phyloP scores from a whole-genome alignment of 2,329 filamentous ascomycete genomes.

The Talaromyces sp. region DNA sequence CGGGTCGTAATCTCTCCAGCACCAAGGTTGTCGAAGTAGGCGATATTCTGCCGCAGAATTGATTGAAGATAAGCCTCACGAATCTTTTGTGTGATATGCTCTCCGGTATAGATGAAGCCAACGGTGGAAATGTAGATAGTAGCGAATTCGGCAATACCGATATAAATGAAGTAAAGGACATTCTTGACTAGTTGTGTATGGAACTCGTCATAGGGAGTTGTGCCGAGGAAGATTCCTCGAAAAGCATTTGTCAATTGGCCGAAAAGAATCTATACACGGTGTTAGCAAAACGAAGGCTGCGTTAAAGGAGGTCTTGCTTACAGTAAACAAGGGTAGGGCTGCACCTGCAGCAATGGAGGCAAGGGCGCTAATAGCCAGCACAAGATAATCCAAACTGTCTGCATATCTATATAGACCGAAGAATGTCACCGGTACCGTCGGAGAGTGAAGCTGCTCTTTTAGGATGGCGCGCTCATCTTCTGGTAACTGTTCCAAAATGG shows the following conservation, averaged over 20 bases:
- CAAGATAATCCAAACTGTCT: slow-evolving; percentile 58
- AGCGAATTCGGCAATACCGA: slow-evolving; percentile 53
- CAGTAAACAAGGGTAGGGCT: slow-evolving; percentile 73
- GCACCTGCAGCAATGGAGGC: slow-evolving; percentile 69
- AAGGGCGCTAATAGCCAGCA: slow-evolving; percentile 59
- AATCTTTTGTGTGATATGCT: slow-evolving; percentile 54
- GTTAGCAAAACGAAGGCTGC: not conserved
- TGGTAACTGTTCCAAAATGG: slow-evolving; percentile 60
- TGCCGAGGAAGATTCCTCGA: slow-evolving; percentile 55
- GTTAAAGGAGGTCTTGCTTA: slow-evolving; percentile 28
- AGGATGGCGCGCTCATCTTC: slow-evolving; percentile 63
- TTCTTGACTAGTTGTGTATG: not conserved
- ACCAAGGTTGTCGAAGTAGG: slow-evolving; percentile 36
- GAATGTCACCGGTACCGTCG: slow-evolving; percentile 60
- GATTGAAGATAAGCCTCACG: slow-evolving; percentile 53
- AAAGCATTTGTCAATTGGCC: slow-evolving; percentile 71
- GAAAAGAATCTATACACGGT: slow-evolving; percentile 54
- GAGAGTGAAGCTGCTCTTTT: slow-evolving; percentile 63
- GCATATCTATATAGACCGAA: slow-evolving; percentile 67
- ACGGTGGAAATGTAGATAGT: slow-evolving; percentile 56
- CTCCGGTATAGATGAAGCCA: slow-evolving; percentile 55
- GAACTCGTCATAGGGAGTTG: slow-evolving; percentile 29
- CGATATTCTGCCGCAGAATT: slow-evolving; percentile 51
- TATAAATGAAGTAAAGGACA: slow-evolving; percentile 43
- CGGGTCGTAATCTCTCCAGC: slow-evolving; percentile 31